These are phyloP conservation scores for Neurospora discreta DNA, from an alignment of 495 filamentous ascomycete species.

Conservation along the genomic window DNA sequence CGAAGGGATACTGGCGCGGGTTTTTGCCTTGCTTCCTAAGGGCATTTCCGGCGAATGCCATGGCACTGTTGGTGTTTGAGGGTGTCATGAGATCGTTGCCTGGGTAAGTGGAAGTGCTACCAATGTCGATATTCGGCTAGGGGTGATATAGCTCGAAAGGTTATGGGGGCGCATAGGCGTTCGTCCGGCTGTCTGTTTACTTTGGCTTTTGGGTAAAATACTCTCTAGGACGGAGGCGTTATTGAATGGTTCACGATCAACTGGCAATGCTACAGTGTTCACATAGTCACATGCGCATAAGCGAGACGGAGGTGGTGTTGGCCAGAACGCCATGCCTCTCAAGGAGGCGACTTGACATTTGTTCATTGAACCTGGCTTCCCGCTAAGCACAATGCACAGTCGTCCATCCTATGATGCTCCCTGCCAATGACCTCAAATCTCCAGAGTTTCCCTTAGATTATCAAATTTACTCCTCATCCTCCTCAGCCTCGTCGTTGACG, in stretches of 20 bases:
- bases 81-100: conserved; percentile 76
- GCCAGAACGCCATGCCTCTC: conserved; percentile 13
- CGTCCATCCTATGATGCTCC: conserved; percentile 13
- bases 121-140: neutral
- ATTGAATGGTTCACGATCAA: neutral
- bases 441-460: conserved; percentile 9
- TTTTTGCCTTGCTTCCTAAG: conserved; percentile 88
- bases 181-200: neutral
- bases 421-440: conserved; percentile 6
- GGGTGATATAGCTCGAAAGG: neutral
- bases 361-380: conserved; percentile 13
- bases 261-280: neutral
- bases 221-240: neutral
- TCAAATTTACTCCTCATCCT: conserved; percentile 81
- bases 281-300: neutral
- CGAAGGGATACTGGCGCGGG: conserved; percentile 79
- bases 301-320: conserved; percentile 1
- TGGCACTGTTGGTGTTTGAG: conserved; percentile 89
- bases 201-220: neutral
- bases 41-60: conserved; percentile 93
- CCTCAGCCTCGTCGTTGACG: conserved; percentile 90
- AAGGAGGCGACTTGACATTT: conserved; percentile 12
- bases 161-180: neutral
- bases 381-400: conserved; percentile 17
- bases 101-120: conserved; percentile 14